Evolutionary conservation across 1,284 basidiomycete genomes (phyloP).

Genomic region (Fistulina hepatica): DNA sequence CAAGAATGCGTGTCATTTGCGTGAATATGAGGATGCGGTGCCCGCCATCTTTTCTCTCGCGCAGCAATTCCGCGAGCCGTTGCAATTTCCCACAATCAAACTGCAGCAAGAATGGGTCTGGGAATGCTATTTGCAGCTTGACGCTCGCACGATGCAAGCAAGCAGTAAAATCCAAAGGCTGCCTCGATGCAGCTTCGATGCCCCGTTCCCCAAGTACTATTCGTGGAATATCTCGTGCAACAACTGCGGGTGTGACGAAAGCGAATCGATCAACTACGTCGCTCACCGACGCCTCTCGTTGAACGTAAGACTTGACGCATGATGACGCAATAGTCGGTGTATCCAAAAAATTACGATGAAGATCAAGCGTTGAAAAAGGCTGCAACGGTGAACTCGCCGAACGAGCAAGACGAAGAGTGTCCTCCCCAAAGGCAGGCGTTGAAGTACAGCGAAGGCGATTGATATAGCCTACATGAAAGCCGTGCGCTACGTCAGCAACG

Average conservation of each 20-base stretch:
- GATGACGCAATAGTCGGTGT: conserved; percentile 31
- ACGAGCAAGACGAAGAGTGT: conserved; percentile 39
- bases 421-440: conserved; percentile 54
- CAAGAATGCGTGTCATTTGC: conserved; percentile 92
- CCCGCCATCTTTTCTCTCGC: conserved; percentile 76
- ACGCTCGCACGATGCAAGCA: conserved; percentile 66
- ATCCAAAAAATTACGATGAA: conserved; percentile 30
- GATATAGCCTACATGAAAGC: conserved; percentile 63
- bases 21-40: conserved; percentile 94
- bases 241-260: conserved; percentile 74
- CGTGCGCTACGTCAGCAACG: conserved; percentile 45
- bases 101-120: conserved; percentile 82
- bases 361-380: conserved; percentile 42
- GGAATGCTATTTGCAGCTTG: conserved; percentile 90
- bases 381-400: conserved; percentile 37
- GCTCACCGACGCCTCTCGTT: conserved; percentile 48
- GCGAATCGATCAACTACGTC: conserved; percentile 64
- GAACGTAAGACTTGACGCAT: conserved; percentile 54
- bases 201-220: conserved; percentile 50
- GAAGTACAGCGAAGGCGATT: conserved; percentile 55
- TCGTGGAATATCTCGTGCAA: conserved; percentile 65
- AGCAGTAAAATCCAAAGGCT: conserved; percentile 44
- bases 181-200: conserved; percentile 21
- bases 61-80: conserved; percentile 67
- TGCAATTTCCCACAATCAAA: conserved; percentile 98